Evolutionary conservation across 495 filamentous ascomycete species (phyloP).

Genomic region (Staphylotrichum longicolle): DNA sequence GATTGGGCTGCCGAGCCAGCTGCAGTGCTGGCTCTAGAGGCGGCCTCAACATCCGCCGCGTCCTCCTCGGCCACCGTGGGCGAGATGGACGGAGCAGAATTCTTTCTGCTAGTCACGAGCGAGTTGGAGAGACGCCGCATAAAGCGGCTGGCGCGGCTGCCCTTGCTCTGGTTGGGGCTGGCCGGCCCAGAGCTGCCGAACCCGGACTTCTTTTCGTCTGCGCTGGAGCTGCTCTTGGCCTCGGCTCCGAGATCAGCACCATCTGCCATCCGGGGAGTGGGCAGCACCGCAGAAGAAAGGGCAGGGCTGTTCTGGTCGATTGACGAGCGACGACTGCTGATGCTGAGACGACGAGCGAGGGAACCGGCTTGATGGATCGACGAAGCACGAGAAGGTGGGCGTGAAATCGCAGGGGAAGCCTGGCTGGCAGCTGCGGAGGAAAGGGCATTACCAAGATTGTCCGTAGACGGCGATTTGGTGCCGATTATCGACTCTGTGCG

Average conservation of each 20-base stretch:
- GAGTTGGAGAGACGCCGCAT: conserved; percentile 76
- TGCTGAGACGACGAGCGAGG: conserved; percentile 43
- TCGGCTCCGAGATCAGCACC: conserved; percentile 35
- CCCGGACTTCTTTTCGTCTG: conserved; percentile 22
- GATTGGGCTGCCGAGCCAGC: conserved; percentile 26
- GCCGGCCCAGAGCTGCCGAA: conserved; percentile 20
- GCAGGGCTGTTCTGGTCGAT: conserved; percentile 30
- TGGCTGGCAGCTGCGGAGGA: conserved; percentile 25
- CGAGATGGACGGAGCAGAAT: conserved; percentile 52
- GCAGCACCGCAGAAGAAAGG: conserved; percentile 21
- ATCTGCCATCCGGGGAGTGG: conserved; percentile 36
- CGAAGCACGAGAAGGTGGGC: conserved; percentile 46
- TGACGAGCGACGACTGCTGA: conserved; percentile 48
- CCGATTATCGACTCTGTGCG: conserved; percentile 41
- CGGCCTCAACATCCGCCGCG: conserved; percentile 44
- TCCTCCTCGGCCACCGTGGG: conserved; percentile 65
- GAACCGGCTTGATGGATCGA: conserved; percentile 37
- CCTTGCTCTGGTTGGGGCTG: conserved; percentile 48
- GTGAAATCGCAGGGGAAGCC: conserved; percentile 32
- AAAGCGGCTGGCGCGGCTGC: conserved; percentile 67
- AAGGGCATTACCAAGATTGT: conserved; percentile 36
- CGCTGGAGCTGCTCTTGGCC: conserved; percentile 17
- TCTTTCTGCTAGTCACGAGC: conserved; percentile 60
- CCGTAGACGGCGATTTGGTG: conserved; percentile 39
- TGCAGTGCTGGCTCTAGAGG: conserved; percentile 34